Conservation (phyloP, 495 filamentous ascomycete genomes). For the Penicillium riverlandense region DNA sequence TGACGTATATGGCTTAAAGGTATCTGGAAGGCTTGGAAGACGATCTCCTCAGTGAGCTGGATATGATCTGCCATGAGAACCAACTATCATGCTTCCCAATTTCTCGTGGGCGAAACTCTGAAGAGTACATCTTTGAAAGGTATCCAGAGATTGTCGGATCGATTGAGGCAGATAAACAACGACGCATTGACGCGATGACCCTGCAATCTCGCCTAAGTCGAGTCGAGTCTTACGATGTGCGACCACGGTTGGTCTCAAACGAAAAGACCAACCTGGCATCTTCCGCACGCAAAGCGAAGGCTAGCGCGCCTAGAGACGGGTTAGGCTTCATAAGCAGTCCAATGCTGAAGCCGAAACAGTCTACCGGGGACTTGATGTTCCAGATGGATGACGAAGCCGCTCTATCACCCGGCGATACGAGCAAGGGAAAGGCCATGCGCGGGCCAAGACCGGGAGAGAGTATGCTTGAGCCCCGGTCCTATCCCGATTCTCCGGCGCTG, state of each 20-base stretch:
- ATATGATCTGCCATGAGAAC: constrained; percentile 71
- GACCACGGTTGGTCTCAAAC: constrained; percentile 35
- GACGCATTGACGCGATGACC: constrained; percentile 51
- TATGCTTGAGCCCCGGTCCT: constrained; percentile 11
- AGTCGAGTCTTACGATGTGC: constrained; percentile 46
- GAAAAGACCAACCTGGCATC: constrained; percentile 48
- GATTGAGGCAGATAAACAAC: constrained; percentile 45
- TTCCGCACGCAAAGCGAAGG: constrained; percentile 45
- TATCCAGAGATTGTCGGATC: constrained; percentile 57
- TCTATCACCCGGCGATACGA: constrained; percentile 15
- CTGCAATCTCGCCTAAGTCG: constrained; percentile 53
- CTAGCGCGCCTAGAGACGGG: constrained; percentile 36
- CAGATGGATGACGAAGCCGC: constrained; percentile 81
- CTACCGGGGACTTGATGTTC: constrained; percentile 76
- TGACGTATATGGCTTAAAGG: constrained; percentile 25
- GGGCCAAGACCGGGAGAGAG: constrained; percentile 8
- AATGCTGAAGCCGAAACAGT: constrained; percentile 55
- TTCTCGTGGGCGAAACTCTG: constrained; percentile 64
- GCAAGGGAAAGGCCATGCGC: constrained; percentile 28
- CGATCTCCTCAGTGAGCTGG: constrained; percentile 71
- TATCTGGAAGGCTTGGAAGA: constrained; percentile 80
- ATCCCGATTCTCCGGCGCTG: constrained; percentile 21
- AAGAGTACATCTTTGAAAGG: constrained; percentile 60
- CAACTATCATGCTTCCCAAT: constrained; percentile 69
- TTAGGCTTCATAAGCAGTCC: constrained; percentile 45